Base-by-base conservation (phyloP, 75 land plant species). In the Pseudotsuga menziesii region DNA sequence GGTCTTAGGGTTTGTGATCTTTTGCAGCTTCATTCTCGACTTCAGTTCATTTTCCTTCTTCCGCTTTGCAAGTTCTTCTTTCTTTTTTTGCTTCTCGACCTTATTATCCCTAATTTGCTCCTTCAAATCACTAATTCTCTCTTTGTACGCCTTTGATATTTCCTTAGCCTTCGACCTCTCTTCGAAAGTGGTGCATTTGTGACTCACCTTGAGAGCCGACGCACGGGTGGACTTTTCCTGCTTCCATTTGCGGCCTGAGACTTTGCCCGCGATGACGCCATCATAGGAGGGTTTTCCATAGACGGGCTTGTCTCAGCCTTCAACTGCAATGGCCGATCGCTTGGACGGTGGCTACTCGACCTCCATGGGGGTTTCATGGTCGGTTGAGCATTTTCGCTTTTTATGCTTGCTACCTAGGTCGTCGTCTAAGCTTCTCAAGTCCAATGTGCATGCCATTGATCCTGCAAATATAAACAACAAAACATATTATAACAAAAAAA, bases 201-300 rank as follows among this genome's bases (percentile, higher is more conserved):
- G 77, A 67, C 82, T 79, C 70, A 87, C 89, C 72, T 78, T 77
- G 72, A 81, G 17, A 41, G 99, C 87, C 26, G 97, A 90, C 27
- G 99, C 76, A 0, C 92, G 81, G 14, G 81, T 82, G 60, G 77
- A 77, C 81, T 93, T 81, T 70, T 84, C 74, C 78, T 83, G 78
- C 90, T 96, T 96, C 97, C 99, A 93, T 76, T 86, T 93, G 56
- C 94, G 78, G 12, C 99, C 94, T 5, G 99, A 96, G 11, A 94
- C 97, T 58, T 80, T 88, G 2, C 94, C 99, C 19, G 94, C 94
- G 27, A 96, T 82, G 27, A 89, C 86, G 22, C 99, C 97, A 75
- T 96, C 99, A 80, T 93, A 96, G 9, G 89, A 91, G 32, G 93
- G 91, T 35, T 77, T 79, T 7, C 96, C 94, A 74, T 73, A 91